Conservation (phyloP, 257 asterid genomes). For the Gentiana dahurica region DNA sequence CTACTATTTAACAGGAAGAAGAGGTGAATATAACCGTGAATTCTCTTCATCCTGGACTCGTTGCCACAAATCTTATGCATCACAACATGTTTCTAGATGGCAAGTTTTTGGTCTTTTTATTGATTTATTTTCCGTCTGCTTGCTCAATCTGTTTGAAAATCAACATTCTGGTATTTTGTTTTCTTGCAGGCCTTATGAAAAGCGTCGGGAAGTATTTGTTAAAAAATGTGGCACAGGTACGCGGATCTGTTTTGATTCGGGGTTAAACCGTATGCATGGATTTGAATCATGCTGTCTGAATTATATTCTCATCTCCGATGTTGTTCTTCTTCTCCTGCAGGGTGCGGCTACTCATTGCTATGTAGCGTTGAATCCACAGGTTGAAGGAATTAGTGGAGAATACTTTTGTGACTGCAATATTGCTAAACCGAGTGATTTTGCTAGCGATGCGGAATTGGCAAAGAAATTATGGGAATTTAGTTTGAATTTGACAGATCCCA, state of each 20-base stretch:
- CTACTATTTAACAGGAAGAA: background rate
- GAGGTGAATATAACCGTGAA: background rate
- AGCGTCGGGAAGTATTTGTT: no score
- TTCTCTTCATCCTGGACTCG: background rate
- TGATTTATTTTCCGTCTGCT: background rate
- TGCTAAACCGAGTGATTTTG: conserved; percentile 17
- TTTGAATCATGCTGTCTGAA: no score
- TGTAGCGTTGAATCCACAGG: conserved; percentile 30
- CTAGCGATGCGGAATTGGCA: conserved; percentile 20
- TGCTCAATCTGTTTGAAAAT: background rate
- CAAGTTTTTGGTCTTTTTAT: background rate
- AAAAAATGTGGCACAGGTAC: no score
- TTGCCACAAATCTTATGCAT: background rate
- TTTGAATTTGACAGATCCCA: conserved; percentile 12
- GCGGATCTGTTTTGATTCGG: no score
- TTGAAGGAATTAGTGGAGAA: conserved; percentile 26
- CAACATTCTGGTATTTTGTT: background rate
- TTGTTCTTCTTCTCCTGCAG: conserved; percentile 9
- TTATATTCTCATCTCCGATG: no score
- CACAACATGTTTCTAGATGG: background rate
- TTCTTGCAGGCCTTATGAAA: no score
- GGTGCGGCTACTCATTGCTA: conserved; percentile 38
- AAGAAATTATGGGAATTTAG: conserved; percentile 29
- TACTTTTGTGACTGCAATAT: conserved; percentile 25
- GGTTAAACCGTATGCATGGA: no score